Evolutionary conservation across 2,329 filamentous ascomycete genomes (phyloP).

Genomic region (Magnaporthiopsis incrustans): DNA sequence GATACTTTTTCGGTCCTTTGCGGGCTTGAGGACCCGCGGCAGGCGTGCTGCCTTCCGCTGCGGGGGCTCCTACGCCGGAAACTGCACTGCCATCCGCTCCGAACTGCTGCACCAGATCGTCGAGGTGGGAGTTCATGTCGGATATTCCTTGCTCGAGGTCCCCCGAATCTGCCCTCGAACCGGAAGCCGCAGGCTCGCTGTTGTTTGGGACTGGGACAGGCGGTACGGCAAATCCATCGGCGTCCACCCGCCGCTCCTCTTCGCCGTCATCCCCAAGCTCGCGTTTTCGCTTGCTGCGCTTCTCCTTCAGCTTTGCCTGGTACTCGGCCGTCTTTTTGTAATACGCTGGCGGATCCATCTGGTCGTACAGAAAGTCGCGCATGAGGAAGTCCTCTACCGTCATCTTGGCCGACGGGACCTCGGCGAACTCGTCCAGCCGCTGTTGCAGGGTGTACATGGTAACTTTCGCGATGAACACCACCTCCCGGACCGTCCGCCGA

Average conservation of each 20-base stretch:
- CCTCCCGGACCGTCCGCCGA: constrained; percentile 81
- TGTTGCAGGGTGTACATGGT: constrained; percentile 89
- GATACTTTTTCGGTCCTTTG: constrained; percentile 12
- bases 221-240: constrained; percentile 63
- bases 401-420: constrained; percentile 74
- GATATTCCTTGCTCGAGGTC: constrained; percentile 13
- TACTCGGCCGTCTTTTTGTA: constrained; percentile 58
- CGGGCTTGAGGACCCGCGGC: not conserved
- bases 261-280: constrained; percentile 27
- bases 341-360: constrained; percentile 76
- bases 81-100: constrained; percentile 24
- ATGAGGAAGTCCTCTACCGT: constrained; percentile 79
- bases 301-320: constrained; percentile 42
- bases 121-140: constrained; percentile 23
- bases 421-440: constrained; percentile 84
- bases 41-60: not conserved
- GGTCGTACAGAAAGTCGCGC: constrained; percentile 38
- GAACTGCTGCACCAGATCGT: constrained; percentile 35
- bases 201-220: constrained; percentile 35
- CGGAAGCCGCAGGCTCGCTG: constrained; percentile 3
- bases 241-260: constrained; percentile 32
- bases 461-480: constrained; percentile 97
- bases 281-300: constrained; percentile 34
- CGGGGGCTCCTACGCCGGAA: not conserved
- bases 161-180: constrained; percentile 7